Evolutionary conservation across 768 basidiomycete species (phyloP).

Genomic region (Pholiota conissans): DNA sequence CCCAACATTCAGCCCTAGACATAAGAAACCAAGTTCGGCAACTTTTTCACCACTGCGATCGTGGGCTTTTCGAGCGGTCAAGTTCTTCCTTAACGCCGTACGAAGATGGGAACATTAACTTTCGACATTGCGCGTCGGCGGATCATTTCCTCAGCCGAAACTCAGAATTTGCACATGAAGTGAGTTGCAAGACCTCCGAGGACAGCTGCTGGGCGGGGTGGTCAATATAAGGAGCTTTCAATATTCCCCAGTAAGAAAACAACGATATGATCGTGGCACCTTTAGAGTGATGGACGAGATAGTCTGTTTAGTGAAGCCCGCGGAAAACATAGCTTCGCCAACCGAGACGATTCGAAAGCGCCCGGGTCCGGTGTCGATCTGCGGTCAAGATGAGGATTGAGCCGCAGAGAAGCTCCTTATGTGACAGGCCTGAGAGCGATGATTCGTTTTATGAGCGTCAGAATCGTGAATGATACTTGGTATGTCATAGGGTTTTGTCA

Average conservation of each 20-base stretch:
- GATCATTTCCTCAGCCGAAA: background rate
- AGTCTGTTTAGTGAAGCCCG: background rate
- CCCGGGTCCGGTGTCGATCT: too few relatives aligned
- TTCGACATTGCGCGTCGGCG: background rate
- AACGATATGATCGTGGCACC: background rate
- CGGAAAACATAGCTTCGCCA: background rate
- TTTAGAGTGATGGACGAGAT: background rate
- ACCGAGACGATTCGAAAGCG: background rate
- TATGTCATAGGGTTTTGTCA: background rate
- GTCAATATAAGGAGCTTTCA: background rate
- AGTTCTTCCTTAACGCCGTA: background rate
- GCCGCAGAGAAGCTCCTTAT: background rate
- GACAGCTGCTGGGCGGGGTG: background rate
- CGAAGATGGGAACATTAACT: background rate
- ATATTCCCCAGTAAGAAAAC: background rate
- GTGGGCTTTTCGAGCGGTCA: background rate
- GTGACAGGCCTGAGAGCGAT: background rate
- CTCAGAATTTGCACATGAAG: background rate
- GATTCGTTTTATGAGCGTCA: background rate
- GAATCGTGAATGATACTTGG: background rate
- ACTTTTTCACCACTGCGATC: background rate
- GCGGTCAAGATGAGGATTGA: background rate
- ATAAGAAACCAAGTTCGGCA: background rate
- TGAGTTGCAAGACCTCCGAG: background rate
- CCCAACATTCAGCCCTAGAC: background rate